Conservation (phyloP, 192 early-diverging fungal genomes). For the Funneliformis mosseae region DNA sequence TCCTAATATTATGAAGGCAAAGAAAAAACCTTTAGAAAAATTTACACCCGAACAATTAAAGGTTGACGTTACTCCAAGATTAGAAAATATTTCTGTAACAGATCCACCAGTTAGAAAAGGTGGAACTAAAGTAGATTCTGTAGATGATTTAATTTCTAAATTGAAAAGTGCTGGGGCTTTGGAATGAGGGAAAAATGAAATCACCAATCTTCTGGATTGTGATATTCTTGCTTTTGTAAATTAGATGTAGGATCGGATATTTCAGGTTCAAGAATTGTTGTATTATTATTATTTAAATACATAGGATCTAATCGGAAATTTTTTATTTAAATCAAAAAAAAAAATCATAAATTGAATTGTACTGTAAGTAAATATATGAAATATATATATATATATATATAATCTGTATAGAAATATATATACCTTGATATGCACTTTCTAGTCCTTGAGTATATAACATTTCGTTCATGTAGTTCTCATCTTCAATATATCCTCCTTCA, state of each 20-base stretch:
- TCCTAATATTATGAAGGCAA: slow-evolving; percentile 98
- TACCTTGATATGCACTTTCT: not conserved
- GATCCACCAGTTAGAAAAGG: slow-evolving; percentile 94
- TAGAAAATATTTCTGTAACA: slow-evolving; percentile 86
- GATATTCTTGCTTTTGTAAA: not conserved
- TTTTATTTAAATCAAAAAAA: no score
- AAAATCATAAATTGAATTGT: not conserved
- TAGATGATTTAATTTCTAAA: slow-evolving; percentile 93
- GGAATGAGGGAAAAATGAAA: not conserved
- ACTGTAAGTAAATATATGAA: no score
- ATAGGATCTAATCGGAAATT: not conserved
- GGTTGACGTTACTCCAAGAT: slow-evolving; percentile 80
- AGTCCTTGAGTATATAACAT: not conserved
- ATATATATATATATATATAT: not conserved
- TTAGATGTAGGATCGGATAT: not conserved
- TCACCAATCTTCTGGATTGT: slow-evolving; percentile 8
- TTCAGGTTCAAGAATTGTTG: not conserved
- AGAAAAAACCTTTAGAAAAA: slow-evolving; percentile 93
- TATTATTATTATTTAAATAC: not conserved
- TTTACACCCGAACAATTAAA: slow-evolving; percentile 75
- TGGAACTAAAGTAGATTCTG: slow-evolving; percentile 86
- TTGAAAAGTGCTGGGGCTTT: slow-evolving; percentile 53
- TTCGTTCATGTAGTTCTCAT: not conserved
- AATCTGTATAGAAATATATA: not conserved
- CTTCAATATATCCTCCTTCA: not conserved